Evolutionary conservation across 176 grass and related monocot genomes (phyloP).

Genomic region (Juncus inflexus): DNA sequence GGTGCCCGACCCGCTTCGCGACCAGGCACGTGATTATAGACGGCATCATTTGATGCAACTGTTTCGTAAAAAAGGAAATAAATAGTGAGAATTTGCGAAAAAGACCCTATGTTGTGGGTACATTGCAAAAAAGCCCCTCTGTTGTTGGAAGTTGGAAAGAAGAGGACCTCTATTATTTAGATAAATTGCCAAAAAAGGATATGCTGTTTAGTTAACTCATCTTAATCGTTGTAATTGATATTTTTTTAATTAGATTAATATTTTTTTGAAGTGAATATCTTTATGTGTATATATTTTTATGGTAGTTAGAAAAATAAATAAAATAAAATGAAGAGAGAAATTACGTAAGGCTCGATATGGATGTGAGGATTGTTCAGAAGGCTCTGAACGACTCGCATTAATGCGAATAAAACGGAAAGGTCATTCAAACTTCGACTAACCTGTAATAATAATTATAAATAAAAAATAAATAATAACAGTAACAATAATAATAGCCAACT

Average conservation of each 20-base stretch:
- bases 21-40: conserved; percentile 83
- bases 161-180: too few species aligned
- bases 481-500: too few species aligned
- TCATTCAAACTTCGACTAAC: conserved; percentile 75
- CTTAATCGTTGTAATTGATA: too few species aligned
- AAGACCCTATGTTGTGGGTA: too few species aligned
- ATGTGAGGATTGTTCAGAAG: conserved; percentile 89
- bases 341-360: conserved; percentile 98
- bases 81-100: background rate
- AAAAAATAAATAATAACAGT: background rate
- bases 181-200: conserved; percentile 3
- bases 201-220: background rate
- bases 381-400: conserved; percentile 81
- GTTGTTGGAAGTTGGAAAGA: too few species aligned
- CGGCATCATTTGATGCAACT: conserved; percentile 96
- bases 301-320: background rate
- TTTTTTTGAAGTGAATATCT: too few species aligned
- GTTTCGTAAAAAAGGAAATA: conserved; percentile 22
- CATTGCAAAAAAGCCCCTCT: too few species aligned
- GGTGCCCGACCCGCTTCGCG: conserved; percentile 72
- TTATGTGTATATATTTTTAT: too few species aligned
- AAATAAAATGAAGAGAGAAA: conserved; percentile 17
- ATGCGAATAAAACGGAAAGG: conserved; percentile 80
- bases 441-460: conserved; percentile 32
- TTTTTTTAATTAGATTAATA: too few species aligned